phyloP scores from a whole-genome alignment of 2,329 filamentous ascomycete genomes.

The Cylindrodendrum hubeiense region DNA sequence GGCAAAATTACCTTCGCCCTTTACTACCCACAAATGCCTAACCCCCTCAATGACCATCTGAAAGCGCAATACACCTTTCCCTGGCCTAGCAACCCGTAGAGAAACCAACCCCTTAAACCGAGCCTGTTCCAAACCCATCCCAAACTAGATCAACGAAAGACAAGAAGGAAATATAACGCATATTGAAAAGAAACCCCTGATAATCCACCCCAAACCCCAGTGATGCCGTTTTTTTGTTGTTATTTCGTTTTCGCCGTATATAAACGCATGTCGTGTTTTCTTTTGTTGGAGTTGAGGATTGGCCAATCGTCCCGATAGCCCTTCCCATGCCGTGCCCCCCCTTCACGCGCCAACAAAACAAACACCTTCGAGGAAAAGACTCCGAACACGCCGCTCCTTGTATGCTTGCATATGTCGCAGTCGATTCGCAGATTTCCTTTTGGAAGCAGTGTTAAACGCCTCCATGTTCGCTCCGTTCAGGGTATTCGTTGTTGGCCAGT shows the following conservation, averaged over 20 bases:
- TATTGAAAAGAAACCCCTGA: conserved; percentile 20
- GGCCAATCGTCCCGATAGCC: conserved; percentile 27
- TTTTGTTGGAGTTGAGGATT: conserved; percentile 29
- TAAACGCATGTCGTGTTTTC: conserved; percentile 30
- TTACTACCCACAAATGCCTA: conserved; percentile 12
- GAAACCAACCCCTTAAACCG: conserved; percentile 34
- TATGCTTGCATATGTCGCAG: conserved; percentile 39
- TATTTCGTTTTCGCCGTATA: conserved; percentile 34
- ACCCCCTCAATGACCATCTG: conserved; percentile 17
- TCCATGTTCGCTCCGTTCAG: conserved; percentile 39
- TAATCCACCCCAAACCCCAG: conserved; percentile 35
- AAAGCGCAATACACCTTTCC: conserved; percentile 39
- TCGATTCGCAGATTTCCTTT: conserved; percentile 35
- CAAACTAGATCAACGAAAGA: conserved; percentile 35
- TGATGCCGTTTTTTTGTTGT: conserved; percentile 38
- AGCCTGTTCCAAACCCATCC: conserved; percentile 33
- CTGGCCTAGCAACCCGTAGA: conserved; percentile 33
- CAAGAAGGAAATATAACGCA: conserved; percentile 23
- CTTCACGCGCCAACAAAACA: conserved; percentile 36
- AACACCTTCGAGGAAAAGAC: conserved; percentile 38
- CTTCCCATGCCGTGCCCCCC: conserved; percentile 31
- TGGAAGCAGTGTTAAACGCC: conserved; percentile 39
- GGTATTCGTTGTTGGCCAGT: conserved; percentile 41
- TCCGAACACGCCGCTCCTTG: conserved; percentile 35
- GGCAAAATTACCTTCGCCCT: conserved; percentile 14